These are phyloP conservation scores for Backusella morwellensis DNA, from an alignment of 192 early-diverging fungal genomes.

Conservation along the genomic window DNA sequence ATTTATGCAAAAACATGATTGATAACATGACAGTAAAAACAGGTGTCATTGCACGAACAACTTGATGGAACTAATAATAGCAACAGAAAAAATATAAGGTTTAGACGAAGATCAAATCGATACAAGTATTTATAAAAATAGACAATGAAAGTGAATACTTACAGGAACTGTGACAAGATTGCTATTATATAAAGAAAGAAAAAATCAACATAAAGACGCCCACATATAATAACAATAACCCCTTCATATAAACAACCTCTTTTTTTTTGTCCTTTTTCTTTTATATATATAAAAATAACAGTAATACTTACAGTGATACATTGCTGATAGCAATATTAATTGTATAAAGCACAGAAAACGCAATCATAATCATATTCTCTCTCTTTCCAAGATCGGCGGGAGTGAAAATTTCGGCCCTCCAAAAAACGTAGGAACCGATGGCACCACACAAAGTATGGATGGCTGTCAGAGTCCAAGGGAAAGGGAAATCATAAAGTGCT, in stretches of 20 bases:
- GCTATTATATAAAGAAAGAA: conserved; percentile 14
- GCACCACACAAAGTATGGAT: conserved; percentile 59
- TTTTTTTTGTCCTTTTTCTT: background rate
- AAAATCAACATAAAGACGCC: background rate
- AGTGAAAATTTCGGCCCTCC: conserved; percentile 23
- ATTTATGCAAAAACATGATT: conserved; percentile 29
- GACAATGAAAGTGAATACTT: conserved; percentile 6
- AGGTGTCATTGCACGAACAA: conserved; percentile 64
- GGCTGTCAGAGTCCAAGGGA: conserved; percentile 71
- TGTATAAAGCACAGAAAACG: conserved; percentile 71
- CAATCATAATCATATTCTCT: conserved; percentile 47
- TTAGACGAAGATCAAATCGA: background rate
- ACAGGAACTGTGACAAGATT: conserved; percentile 37
- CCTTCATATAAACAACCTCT: too few species aligned
- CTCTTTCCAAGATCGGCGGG: conserved; percentile 33
- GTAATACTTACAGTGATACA: conserved; percentile 61
- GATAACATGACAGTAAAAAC: conserved; percentile 56
- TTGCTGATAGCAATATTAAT: conserved; percentile 71
- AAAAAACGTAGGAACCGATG: conserved; percentile 49
- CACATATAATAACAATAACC: background rate
- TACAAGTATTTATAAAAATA: conserved; percentile 12
- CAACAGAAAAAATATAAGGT: background rate
- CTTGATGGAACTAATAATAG: conserved; percentile 57
- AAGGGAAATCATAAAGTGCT: conserved; percentile 55
- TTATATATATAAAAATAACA: too few species aligned